phyloP scores from a whole-genome alignment of 805 yeast genomes.

The Saccharomycopsis fibuligera region DNA sequence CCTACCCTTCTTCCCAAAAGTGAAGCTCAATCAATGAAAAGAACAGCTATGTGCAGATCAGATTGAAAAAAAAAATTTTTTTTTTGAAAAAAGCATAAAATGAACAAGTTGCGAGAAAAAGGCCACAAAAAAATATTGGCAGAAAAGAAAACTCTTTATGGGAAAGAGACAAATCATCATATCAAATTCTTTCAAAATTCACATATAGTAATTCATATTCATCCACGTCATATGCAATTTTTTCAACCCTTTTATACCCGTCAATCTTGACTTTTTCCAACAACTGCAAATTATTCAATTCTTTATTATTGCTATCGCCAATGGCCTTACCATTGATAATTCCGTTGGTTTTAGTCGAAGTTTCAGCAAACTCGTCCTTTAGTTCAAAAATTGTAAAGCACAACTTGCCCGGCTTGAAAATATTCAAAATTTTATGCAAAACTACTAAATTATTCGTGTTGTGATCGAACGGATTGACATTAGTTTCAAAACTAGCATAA shows the following conservation, averaged over 20 bases:
- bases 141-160: too few species aligned
- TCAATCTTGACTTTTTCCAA: constrained; percentile 32
- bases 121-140: too few species aligned
- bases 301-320: constrained; percentile 24
- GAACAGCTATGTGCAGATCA: too few species aligned
- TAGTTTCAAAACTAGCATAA: constrained; percentile 93
- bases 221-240: constrained; percentile 65
- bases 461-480: constrained; percentile 46
- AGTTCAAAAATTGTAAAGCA: constrained; percentile 49
- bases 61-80: too few species aligned
- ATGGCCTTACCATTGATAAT: too few species aligned
- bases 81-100: too few species aligned
- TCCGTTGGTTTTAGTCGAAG: too few species aligned
- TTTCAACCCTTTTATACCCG: constrained; percentile 58
- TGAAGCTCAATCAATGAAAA: too few species aligned
- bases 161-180: too few species aligned
- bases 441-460: constrained; percentile 47
- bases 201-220: constrained; percentile 68
- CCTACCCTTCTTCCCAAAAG: not conserved
- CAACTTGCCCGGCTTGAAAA: constrained; percentile 73
- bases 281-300: constrained; percentile 30
- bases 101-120: not conserved
- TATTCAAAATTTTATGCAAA: constrained; percentile 48
- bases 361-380: constrained; percentile 21
- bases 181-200: constrained; percentile 42